Percentiles rank a stretch among this genome's conserved stretches.
These are phyloP conservation scores for Smallanthus sonchifolius DNA, from an alignment of 129 eudicot genomes.

Conservation along the genomic window DNA sequence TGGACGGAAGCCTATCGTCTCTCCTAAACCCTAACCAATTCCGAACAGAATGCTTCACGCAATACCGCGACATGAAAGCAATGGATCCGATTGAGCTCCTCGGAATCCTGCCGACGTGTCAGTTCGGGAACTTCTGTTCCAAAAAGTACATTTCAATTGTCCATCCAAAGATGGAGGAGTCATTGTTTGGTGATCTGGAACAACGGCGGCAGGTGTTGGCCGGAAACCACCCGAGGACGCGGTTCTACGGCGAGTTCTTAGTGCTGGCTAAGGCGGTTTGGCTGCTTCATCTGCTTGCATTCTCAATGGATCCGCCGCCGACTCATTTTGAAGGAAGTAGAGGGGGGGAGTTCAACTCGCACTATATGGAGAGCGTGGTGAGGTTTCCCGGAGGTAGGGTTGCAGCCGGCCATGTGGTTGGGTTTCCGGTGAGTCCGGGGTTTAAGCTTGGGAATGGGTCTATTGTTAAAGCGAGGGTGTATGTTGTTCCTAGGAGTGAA, in stretches of 20 bases:
- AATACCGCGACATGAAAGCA: slow-evolving; percentile 89
- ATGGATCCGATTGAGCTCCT: slow-evolving; percentile 96
- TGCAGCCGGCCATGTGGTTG: slow-evolving; percentile 63
- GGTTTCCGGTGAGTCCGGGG: slow-evolving; percentile 96
- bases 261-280: slow-evolving; percentile 83
- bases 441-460: slow-evolving; percentile 84
- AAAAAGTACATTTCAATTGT: slow-evolving; percentile 80
- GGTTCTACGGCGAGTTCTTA: slow-evolving; percentile 76
- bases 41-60: slow-evolving; percentile 83
- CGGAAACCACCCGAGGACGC: slow-evolving; percentile 84
- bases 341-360: slow-evolving; percentile 81
- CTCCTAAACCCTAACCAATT: slow-evolving; percentile 85
- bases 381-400: slow-evolving; percentile 69
- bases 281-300: slow-evolving; percentile 91
- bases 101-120: slow-evolving; percentile 78
- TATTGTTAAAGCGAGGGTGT: slow-evolving; percentile 83
- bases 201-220: slow-evolving; percentile 79
- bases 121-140: slow-evolving; percentile 79
- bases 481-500: slow-evolving; percentile 71
- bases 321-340: slow-evolving; percentile 88
- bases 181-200: slow-evolving; percentile 84
- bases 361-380: slow-evolving; percentile 92
- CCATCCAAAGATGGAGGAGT: slow-evolving; percentile 98
- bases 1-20: slow-evolving; percentile 93
- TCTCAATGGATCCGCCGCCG: slow-evolving; percentile 79